Conservation (phyloP, 2,329 filamentous ascomycete species). For the Acrocalymma vagum region DNA sequence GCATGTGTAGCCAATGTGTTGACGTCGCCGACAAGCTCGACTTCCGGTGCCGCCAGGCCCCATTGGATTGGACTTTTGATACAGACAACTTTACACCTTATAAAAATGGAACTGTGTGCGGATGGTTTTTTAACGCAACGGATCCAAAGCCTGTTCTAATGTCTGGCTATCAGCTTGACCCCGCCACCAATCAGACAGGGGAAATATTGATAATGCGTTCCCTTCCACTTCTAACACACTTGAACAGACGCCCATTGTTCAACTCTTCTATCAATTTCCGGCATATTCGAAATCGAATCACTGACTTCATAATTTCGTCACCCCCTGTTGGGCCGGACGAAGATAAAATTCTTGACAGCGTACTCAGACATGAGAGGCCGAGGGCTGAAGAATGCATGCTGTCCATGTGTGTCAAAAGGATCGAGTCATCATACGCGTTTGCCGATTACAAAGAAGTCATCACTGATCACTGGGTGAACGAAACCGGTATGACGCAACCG, state of each 20-base stretch:
- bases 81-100: not conserved
- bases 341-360: no score
- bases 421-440: slow-evolving; percentile 24
- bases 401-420: slow-evolving; percentile 30
- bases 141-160: slow-evolving; percentile 10
- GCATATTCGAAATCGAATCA: slow-evolving; percentile 14
- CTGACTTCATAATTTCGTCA: slow-evolving; percentile 16
- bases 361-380: slow-evolving; percentile 15
- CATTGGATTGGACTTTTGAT: slow-evolving; percentile 12
- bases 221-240: slow-evolving; percentile 10
- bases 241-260: slow-evolving; percentile 4
- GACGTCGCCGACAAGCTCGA: not conserved
- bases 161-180: slow-evolving; percentile 12
- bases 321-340: slow-evolving; percentile 1
- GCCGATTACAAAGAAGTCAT: slow-evolving; percentile 25
- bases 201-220: slow-evolving; percentile 10
- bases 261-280: slow-evolving; percentile 25
- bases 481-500: no score
- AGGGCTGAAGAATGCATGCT: slow-evolving; percentile 28
- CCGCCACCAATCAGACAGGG: not conserved
- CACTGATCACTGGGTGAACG: no score
- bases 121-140: slow-evolving; percentile 12
- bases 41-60: slow-evolving; percentile 4
- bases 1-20: slow-evolving; percentile 6
- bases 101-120: slow-evolving; percentile 12